A percentile compares a stretch with the other conserved stretches of the same genome.
phyloP scores from a whole-genome alignment of 2,329 filamentous ascomycete genomes.

The Aspergillus sp. region DNA sequence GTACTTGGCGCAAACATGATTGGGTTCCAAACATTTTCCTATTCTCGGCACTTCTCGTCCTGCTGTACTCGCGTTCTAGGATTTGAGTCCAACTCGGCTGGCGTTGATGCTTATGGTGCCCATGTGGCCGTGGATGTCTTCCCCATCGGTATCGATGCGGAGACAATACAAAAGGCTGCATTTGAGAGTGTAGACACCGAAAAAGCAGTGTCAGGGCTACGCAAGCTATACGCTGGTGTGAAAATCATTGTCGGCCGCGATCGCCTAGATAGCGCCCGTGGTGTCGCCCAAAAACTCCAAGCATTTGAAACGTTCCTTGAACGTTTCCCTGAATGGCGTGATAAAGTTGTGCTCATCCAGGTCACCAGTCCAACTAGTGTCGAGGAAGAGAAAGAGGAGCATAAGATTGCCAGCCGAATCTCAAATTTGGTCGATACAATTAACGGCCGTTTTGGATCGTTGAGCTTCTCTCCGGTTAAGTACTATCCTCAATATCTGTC shows the following conservation, averaged over 20 bases:
- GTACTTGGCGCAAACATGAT: conserved; percentile 89
- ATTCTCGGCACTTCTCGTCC: conserved; percentile 89
- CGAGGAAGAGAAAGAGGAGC: conserved; percentile 75
- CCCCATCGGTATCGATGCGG: conserved; percentile 91
- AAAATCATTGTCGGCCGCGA: conserved; percentile 95
- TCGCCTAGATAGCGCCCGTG: conserved; percentile 86
- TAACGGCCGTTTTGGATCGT: conserved; percentile 84
- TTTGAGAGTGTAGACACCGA: conserved; percentile 70
- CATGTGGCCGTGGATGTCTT: conserved; percentile 91
- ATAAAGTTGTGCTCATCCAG: conserved; percentile 90
- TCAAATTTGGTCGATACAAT: conserved; percentile 89
- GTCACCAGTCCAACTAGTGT: conserved; percentile 85
- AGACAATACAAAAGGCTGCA: conserved; percentile 71
- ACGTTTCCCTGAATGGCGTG: conserved; percentile 85
- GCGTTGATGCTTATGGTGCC: conserved; percentile 84
- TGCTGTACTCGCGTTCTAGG: conserved; percentile 89
- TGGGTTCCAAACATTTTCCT: conserved; percentile 93
- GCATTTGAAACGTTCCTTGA: conserved; percentile 92
- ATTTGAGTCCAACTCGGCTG: conserved; percentile 81
- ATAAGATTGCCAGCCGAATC: conserved; percentile 82
- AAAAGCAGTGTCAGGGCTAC: conserved; percentile 69
- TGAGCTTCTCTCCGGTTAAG: conserved; percentile 87
- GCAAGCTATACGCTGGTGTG: conserved; percentile 78
- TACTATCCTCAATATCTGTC: conserved; percentile 93
- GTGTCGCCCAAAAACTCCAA: conserved; percentile 93